Evolutionary conservation across 495 filamentous ascomycete species (phyloP).

Genomic region (Aspergillus sclerotioniger): DNA sequence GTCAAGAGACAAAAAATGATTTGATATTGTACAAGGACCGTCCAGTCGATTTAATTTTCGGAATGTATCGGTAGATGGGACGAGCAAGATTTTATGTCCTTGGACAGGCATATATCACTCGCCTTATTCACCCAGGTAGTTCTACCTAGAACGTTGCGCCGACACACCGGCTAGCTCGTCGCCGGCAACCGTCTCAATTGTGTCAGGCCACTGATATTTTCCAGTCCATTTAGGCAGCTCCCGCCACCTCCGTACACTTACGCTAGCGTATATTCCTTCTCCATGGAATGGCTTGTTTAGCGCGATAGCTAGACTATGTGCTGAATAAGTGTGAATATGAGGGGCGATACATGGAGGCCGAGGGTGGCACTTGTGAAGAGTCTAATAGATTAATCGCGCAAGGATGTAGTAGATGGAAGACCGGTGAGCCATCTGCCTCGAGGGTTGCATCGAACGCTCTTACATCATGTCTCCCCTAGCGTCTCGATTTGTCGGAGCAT

Average conservation of each 20-base stretch:
- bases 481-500: background rate
- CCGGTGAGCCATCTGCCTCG: no score
- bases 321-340: no score
- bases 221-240: background rate
- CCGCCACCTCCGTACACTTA: background rate
- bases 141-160: no score
- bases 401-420: no score
- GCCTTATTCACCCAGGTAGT: no score
- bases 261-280: background rate
- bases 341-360: no score
- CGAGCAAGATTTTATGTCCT: no score
- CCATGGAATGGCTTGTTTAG: background rate
- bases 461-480: background rate
- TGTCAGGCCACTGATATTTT: background rate
- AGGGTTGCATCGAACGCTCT: background rate
- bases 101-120: no score
- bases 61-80: no score
- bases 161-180: background rate
- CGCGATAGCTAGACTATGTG: background rate
- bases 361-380: background rate
- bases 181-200: background rate
- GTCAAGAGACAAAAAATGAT: no score
- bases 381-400: background rate
- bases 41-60: no score
- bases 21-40: no score